phyloP scores from a whole-genome alignment of 179 eudicot species.

The Heliamphora pulchella region DNA sequence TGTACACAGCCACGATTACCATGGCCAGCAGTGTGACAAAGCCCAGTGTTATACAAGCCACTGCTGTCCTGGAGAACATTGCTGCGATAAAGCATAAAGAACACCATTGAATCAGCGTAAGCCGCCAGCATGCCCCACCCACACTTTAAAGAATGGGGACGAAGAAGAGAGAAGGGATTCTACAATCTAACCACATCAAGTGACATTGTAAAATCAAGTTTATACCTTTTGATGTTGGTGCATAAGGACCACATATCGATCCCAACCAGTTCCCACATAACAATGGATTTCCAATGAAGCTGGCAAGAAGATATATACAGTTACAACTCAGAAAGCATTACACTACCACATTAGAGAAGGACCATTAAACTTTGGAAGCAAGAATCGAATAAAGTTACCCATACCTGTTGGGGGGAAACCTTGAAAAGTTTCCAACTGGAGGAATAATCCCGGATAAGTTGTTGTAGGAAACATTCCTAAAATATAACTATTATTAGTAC shows the following conservation, averaged over 20 bases:
- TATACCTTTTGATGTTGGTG: conserved; percentile 40
- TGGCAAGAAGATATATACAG: background rate
- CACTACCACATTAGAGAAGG: background rate
- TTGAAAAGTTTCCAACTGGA: conserved; percentile 33
- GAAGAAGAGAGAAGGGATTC: background rate
- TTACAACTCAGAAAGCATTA: too few relatives aligned
- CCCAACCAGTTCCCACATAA: conserved; percentile 65
- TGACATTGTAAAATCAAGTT: background rate
- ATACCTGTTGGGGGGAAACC: conserved; percentile 51
- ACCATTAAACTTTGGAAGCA: background rate
- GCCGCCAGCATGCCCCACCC: too few relatives aligned
- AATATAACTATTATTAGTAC: conserved; percentile 9
- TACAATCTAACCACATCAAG: background rate
- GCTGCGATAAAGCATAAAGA: conserved; percentile 24
- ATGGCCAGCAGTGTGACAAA: conserved; percentile 35
- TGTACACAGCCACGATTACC: conserved; percentile 42
- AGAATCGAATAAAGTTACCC: background rate
- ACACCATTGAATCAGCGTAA: too few relatives aligned
- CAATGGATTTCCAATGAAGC: conserved; percentile 56
- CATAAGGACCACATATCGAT: conserved; percentile 46
- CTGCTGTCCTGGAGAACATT: conserved; percentile 40
- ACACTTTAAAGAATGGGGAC: background rate
- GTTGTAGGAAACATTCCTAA: conserved; percentile 58
- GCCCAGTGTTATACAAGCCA: conserved; percentile 45
- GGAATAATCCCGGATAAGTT: conserved; percentile 53